Evolutionary conservation across 1,139 yeast genomes (phyloP).

Genomic region (Petasospora rhodanensis): DNA sequence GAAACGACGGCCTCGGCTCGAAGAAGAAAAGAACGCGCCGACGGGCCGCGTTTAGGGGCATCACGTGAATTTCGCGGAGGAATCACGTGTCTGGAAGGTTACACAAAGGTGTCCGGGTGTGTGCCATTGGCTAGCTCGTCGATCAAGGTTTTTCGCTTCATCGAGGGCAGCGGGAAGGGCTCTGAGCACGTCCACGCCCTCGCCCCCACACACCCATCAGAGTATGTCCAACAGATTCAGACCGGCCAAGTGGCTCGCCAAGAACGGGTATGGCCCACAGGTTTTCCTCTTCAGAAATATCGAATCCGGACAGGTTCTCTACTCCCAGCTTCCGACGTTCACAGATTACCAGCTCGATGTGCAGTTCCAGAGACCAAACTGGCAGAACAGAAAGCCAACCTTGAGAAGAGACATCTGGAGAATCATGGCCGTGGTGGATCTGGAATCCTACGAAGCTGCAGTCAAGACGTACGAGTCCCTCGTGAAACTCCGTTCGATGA

Average conservation of each 20-base stretch:
- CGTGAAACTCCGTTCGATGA: conserved; percentile 64
- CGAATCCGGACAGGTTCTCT: conserved; percentile 84
- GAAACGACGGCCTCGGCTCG: no score
- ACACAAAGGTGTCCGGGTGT: no score
- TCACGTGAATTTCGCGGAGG: no score
- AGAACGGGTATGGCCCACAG: conserved; percentile 65
- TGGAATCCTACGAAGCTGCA: conserved; percentile 60
- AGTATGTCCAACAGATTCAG: conserved; percentile 32
- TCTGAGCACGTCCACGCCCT: no score
- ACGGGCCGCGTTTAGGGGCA: no score
- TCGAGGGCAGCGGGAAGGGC: no score
- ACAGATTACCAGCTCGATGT: conserved; percentile 60
- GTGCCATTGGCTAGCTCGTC: no score
- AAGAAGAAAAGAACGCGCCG: no score
- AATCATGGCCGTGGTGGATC: conserved; percentile 80
- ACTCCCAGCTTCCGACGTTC: conserved; percentile 76
- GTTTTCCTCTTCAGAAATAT: conserved; percentile 79
- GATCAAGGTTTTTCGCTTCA: no score
- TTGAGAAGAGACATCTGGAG: conserved; percentile 86
- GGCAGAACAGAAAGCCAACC: conserved; percentile 80
- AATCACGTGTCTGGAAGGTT: no score
- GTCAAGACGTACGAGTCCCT: conserved; percentile 72
- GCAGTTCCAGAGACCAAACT: conserved; percentile 74
- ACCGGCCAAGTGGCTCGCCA: conserved; percentile 45
- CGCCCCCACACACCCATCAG: no score